A percentile compares a stretch with the other conserved stretches of the same genome.
Evolutionary conservation across 2,329 filamentous ascomycete species (phyloP).

Genomic region (Microsporum ferrugineum): DNA sequence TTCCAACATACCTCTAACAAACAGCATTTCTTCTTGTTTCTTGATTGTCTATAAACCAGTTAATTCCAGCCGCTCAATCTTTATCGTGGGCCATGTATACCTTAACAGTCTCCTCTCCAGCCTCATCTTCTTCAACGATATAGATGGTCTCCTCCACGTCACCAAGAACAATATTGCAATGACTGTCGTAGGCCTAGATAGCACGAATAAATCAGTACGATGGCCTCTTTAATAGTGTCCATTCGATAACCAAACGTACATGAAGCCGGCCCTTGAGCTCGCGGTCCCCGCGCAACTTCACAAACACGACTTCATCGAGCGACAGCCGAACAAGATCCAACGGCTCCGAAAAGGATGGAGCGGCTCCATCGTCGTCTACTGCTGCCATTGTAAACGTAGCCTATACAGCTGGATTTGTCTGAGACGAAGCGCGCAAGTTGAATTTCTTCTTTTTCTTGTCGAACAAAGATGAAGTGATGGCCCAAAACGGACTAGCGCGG

Average conservation of each 20-base stretch:
- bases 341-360: constrained; percentile 68
- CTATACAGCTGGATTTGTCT: background rate
- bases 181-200: constrained; percentile 83
- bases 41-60: constrained; percentile 60
- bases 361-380: constrained; percentile 62
- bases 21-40: constrained; percentile 97
- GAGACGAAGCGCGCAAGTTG: background rate
- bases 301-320: constrained; percentile 90
- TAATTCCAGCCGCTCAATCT: background rate
- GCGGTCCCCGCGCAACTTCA: constrained; percentile 89
- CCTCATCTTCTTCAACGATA: constrained; percentile 74
- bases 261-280: constrained; percentile 92
- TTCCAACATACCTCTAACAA: constrained; percentile 69
- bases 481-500: constrained; percentile 18
- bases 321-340: constrained; percentile 91
- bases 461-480: background rate
- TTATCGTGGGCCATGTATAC: constrained; percentile 33
- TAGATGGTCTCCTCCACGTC: constrained; percentile 98
- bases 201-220: background rate
- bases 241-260: constrained; percentile 44
- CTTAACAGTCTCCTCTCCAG: constrained; percentile 61
- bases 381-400: constrained; percentile 50
- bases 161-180: constrained; percentile 92
- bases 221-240: background rate
- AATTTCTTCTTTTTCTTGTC: background rate